Evolutionary conservation across 352 stramenopile genomes (phyloP).

Genomic region (Pythium rishiriense): DNA sequence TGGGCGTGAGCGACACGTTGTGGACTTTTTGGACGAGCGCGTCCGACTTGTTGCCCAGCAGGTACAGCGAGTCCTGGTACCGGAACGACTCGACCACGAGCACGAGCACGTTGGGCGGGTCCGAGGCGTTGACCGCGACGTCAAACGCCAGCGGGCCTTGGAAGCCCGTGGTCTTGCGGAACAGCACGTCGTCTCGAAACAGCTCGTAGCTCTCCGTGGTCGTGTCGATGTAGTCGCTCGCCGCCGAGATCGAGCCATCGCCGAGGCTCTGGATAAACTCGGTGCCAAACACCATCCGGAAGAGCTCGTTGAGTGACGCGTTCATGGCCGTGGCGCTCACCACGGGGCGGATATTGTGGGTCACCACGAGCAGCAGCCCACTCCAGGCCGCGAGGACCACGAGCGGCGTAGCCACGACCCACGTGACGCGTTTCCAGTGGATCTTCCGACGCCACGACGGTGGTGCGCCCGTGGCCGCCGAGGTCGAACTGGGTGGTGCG

Average conservation of each 20-base stretch:
- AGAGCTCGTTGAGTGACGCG: constrained; percentile 24
- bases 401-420: background rate
- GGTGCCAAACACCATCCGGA: constrained; percentile 8
- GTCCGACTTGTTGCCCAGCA: constrained; percentile 34
- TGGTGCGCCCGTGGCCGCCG: background rate
- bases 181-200: constrained; percentile 39
- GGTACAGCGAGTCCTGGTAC: constrained; percentile 52
- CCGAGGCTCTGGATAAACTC: constrained; percentile 11
- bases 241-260: constrained; percentile 7
- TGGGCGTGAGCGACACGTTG: constrained; percentile 50
- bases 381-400: background rate
- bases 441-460: background rate
- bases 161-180: constrained; percentile 39
- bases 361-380: constrained; percentile 8
- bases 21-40: constrained; percentile 13
- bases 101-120: constrained; percentile 54
- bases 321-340: constrained; percentile 17
- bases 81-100: constrained; percentile 61
- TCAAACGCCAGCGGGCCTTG: constrained; percentile 46
- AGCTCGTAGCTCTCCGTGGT: constrained; percentile 46
- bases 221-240: constrained; percentile 30
- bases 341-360: constrained; percentile 3
- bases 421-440: background rate
- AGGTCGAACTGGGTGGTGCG: too few species aligned
- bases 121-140: constrained; percentile 30